A percentile compares a stretch with the other conserved stretches of the same genome.
These are phyloP conservation scores for Passiflora organensis DNA, from an alignment of 345 rosid genomes.

Conservation along the genomic window DNA sequence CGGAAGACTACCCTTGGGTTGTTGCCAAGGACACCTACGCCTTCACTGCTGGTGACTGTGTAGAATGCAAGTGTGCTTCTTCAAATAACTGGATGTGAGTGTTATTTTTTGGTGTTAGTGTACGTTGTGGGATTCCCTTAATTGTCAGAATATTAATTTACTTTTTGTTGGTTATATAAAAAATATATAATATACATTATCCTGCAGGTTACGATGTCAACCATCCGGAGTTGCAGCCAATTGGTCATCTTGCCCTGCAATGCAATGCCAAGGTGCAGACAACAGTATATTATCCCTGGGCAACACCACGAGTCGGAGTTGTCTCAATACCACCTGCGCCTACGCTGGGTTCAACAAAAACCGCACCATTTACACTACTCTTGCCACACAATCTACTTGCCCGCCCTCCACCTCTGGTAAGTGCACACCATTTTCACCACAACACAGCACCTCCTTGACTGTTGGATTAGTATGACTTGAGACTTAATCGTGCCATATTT, in stretches of 20 bases:
- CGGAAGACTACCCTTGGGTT: constrained; percentile 45
- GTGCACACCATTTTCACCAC: constrained; percentile 23
- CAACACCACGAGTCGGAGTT: constrained; percentile 31
- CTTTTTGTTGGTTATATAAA: not conserved
- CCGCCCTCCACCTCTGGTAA: constrained; percentile 22
- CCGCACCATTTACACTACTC: constrained; percentile 38
- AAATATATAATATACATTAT: too few relatives aligned
- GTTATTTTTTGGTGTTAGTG: not conserved
- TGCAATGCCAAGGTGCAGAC: constrained; percentile 44
- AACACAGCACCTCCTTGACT: too few relatives aligned
- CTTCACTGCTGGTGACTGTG: constrained; percentile 60
- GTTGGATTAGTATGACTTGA: too few relatives aligned
- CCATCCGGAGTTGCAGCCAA: constrained; percentile 35
- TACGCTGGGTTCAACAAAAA: constrained; percentile 53
- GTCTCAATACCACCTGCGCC: constrained; percentile 44
- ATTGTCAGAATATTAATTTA: too few relatives aligned
- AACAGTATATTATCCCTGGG: constrained; percentile 27
- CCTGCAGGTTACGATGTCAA: constrained; percentile 49
- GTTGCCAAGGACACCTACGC: constrained; percentile 44
- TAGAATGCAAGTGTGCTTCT: constrained; percentile 55
- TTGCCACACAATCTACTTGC: constrained; percentile 33
- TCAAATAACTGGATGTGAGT: constrained; percentile 66
- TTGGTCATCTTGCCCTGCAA: constrained; percentile 44
- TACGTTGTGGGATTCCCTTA: too few relatives aligned
- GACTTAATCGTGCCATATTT: not conserved